These are phyloP conservation scores for Boletus semigastroideus DNA, from an alignment of 1,284 basidiomycete species.

Conservation along the genomic window DNA sequence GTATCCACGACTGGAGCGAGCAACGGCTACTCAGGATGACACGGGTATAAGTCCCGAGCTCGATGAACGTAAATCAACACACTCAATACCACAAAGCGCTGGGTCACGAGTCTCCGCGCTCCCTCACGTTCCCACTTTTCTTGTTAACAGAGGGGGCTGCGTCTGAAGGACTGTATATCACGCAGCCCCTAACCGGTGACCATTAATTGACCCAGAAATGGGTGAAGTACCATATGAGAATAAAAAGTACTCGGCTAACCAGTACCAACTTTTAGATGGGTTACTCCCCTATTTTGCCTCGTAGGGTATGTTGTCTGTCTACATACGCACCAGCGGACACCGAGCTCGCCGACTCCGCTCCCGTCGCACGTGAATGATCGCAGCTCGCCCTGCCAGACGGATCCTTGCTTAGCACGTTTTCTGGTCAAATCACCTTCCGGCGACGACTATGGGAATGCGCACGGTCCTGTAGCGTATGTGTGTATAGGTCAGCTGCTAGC, in stretches of 20 bases:
- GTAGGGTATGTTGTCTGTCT: too few relatives aligned
- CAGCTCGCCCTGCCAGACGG: slow-evolving; percentile 39
- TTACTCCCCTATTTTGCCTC: too few relatives aligned
- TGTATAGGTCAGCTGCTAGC: slow-evolving; percentile 52
- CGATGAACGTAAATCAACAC: slow-evolving; percentile 54
- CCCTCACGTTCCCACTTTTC: slow-evolving; percentile 57
- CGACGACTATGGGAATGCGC: slow-evolving; percentile 25
- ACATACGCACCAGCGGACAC: too few relatives aligned
- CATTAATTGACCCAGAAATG: too few relatives aligned
- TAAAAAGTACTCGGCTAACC: too few relatives aligned
- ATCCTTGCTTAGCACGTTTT: slow-evolving; percentile 38
- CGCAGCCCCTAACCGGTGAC: too few relatives aligned
- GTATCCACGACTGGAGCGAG: slow-evolving; percentile 69
- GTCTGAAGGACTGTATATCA: too few relatives aligned
- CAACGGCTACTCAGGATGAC: slow-evolving; percentile 61
- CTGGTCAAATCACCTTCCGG: slow-evolving; percentile 19
- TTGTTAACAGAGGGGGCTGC: slow-evolving; percentile 47
- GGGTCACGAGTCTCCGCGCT: slow-evolving; percentile 53
- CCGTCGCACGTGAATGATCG: slow-evolving; percentile 12
- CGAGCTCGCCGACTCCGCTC: too few relatives aligned
- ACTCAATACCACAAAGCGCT: slow-evolving; percentile 62
- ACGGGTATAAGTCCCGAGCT: slow-evolving; percentile 68
- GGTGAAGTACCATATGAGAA: too few relatives aligned
- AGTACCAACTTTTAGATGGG: too few relatives aligned
- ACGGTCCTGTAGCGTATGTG: slow-evolving; percentile 49